Evolutionary conservation across 805 yeast genomes (phyloP), one percentile per base, ranked within the genome.

Genomic region (Candida maesae): DNA sequence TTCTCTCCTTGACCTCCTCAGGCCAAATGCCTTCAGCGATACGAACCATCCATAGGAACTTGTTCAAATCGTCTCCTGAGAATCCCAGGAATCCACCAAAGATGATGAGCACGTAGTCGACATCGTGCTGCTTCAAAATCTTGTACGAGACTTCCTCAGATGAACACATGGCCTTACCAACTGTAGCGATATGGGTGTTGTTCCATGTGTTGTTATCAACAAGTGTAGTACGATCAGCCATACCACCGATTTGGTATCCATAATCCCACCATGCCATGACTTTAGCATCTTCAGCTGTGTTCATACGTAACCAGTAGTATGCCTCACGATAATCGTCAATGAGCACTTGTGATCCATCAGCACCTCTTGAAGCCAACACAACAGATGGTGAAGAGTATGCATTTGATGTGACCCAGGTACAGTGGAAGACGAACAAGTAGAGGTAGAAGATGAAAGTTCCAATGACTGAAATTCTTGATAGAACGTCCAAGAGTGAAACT

Each of bases 261-360:
- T 95, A 95, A 71, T 95, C 99, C 99, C 99, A 93, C 99, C 99
- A 93, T 10, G 97, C 83, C 84, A 95, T 88, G 46, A 93, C 84
- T 64, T 86, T 90, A 26, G 97, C 85, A 61, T 93, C 98, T 62
- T 93, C 96, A 3, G 85, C 80, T 1, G 99, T 93, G 68, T 93
- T 93, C 96, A 91, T 90, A 59, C 99, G 81, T 55, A 93, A 72
- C 99, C 99, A 93, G 64, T 91, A 93, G 70, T 93, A 93, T 10
- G 98, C 99, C 71, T 93, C 99, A 67, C 99, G 81, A 73, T 83
- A 93, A 65, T 93, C 99, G 64, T 93, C 99, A 58, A 93, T 93
- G 51, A 91, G 68, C 45, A 75, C 73, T 52, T 78, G 82, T 14
- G 86, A 76, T 2, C 99, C 99, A 60, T 93, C 96, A 24, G 95